Base-by-base conservation (phyloP, 1,139 yeast species). In the Sporopachydermia cereana region DNA sequence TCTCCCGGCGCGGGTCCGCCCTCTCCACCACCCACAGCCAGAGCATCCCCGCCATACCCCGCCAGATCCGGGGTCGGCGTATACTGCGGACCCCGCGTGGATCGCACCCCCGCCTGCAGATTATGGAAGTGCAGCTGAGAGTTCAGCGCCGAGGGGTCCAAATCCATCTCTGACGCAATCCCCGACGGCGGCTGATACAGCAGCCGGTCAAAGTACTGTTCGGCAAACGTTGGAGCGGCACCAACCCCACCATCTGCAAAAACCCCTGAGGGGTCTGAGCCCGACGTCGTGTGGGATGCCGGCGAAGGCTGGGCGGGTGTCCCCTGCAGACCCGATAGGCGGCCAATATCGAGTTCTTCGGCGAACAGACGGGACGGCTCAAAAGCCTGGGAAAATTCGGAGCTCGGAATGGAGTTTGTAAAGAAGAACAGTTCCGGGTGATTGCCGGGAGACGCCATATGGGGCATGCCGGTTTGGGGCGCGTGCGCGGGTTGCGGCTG, bases 321-420 rank as follows among this genome's bases (percentile, higher is more conserved):
- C 9, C 39, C 39, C 9, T 34, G 39, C 17, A 34, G 22, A 7
- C 39, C 39, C 9, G 39, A 34, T 7, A 34, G 39, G 9, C 22
- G 9, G 5, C 39, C 39, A 7, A 34, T 34, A 20, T 34, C 39
- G 18, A 34, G 41, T 20, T 45, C 50, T 27, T 63, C 67, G 1
- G 68, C 68, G 48, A 64, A 64, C 34, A 64, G 52, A 46, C 61
- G 65, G 30, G 62, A 57, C 3, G 68, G 68, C 50, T 62, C 64
- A 54, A 64, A 64, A 30, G 59, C 56, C 41, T 60, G 63, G 39
- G 52, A 54, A 46, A 60, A 58, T 45, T 54, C 56, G 12, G 56
- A 49, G 3, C 54, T 49, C 7, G 63, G 62, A 4, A 63, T 57
- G 2, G 62, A 53, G 42, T 59, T 60, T 20, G 67, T 62, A 25